Conservation (phyloP, 257 asterid species). For the Eustoma russellianum region DNA sequence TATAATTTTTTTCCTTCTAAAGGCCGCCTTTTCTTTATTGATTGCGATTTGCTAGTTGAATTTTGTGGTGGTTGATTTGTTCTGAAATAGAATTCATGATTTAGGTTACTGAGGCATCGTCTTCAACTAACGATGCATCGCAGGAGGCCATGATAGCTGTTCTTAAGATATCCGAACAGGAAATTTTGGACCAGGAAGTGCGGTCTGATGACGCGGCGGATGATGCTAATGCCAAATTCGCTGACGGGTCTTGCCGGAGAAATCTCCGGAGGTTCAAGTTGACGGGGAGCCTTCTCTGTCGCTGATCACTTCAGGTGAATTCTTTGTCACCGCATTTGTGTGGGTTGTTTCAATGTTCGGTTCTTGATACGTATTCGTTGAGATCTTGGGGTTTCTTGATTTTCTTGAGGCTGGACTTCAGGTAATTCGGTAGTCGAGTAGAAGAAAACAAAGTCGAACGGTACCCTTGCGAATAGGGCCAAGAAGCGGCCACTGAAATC, state of each 20-base stretch:
- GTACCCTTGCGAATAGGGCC: constrained; percentile 23
- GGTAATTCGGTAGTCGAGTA: constrained; percentile 31
- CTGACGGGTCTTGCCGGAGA: constrained; percentile 40
- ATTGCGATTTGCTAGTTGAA: too few species aligned
- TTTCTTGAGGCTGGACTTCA: constrained; percentile 12
- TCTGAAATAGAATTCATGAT: constrained; percentile 1
- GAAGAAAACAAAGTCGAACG: constrained; percentile 37
- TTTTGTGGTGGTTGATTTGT: neutral
- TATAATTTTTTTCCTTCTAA: neutral
- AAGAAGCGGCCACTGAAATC: constrained; percentile 49
- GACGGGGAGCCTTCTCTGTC: constrained; percentile 37
- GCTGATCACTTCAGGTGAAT: constrained; percentile 24
- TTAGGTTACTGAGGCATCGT: constrained; percentile 65
- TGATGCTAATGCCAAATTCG: constrained; percentile 25
- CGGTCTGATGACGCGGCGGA: constrained; percentile 62
- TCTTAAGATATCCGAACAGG: constrained; percentile 26
- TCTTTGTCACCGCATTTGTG: constrained; percentile 11
- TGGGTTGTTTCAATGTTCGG: neutral
- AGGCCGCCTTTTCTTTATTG: too few species aligned
- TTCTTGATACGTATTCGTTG: constrained; percentile 7
- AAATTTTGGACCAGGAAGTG: constrained; percentile 39
- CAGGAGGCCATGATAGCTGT: constrained; percentile 25
- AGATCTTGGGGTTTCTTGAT: constrained; percentile 11
- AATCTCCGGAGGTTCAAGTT: constrained; percentile 28
- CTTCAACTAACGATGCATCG: constrained; percentile 48